Evolutionary conservation across 495 filamentous ascomycete genomes (phyloP).

Genomic region (Annulohypoxylon bovei): DNA sequence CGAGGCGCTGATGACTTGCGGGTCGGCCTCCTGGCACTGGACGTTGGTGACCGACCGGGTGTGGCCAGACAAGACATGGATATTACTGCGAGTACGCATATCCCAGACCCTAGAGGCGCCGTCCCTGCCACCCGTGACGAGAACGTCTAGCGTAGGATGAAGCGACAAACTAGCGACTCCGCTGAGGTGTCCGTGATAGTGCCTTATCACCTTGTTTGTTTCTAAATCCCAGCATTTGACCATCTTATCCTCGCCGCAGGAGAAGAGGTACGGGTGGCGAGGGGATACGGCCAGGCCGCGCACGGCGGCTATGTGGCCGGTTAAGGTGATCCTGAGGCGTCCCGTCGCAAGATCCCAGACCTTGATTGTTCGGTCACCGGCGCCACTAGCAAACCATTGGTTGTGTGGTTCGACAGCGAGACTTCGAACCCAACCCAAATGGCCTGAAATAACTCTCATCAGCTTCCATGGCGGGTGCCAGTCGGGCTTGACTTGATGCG

Average conservation of each 20-base stretch:
- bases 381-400: conserved; percentile 96
- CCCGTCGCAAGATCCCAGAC: conserved; percentile 97
- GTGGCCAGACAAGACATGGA: conserved; percentile 93
- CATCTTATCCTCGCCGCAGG: conserved; percentile 99
- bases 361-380: conserved; percentile 97
- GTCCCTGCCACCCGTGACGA: conserved; percentile 95
- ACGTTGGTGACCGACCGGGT: conserved; percentile 87
- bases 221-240: conserved; percentile 99
- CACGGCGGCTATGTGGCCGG: conserved; percentile 97
- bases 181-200: conserved; percentile 97
- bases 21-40: conserved; percentile 94
- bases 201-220: conserved; percentile 97
- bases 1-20: conserved; percentile 91
- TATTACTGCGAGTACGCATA: conserved; percentile 94
- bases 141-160: conserved; percentile 92
- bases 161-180: conserved; percentile 93
- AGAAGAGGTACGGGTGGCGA: conserved; percentile 96
- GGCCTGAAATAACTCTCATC: conserved; percentile 96
- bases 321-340: conserved; percentile 82
- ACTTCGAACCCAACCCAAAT: conserved; percentile 93
- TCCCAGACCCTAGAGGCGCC: conserved; percentile 97
- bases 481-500: conserved; percentile 79
- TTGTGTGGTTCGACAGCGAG: conserved; percentile 95
- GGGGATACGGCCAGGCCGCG: conserved; percentile 93
- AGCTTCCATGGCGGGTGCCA: conserved; percentile 99